Base-by-base conservation (phyloP, 2,329 filamentous ascomycete genomes). In the Fusarium phyllophilum region DNA sequence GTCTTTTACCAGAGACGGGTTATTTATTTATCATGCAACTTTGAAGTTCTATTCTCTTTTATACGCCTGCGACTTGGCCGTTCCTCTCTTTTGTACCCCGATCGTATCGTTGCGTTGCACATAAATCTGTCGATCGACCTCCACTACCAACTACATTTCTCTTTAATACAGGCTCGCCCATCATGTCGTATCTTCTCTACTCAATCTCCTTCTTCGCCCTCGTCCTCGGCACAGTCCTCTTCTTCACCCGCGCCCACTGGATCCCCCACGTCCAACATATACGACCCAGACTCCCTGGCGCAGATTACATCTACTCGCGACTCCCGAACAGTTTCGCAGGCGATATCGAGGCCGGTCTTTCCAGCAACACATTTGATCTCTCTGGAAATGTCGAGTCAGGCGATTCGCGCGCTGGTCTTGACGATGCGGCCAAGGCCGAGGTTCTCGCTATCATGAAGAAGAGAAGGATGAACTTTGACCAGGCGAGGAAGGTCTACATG, bases 361-460 rank as follows among this genome's bases (percentile, higher is more conserved):
- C 92, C 46, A 96, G 93, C 68, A 89, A 88, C 62, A 93, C 92
- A 62, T 99, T 99, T 81, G 93, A 97, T 79, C 89, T 99, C 33
- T 85, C 87, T 15, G 89, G 88, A 72, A 99, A 99, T 80, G 86
- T 99, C 39, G 91, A 92, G 66, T 89, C 89, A 18, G 93, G 93
- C 57, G 96, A 99, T 81, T 86, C 87, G 36, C 90, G 96, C 75
- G 89, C 90, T 1, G 96, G 96, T 0, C 87, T 99, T 24, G 95
- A 98, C 80, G 91, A 93, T 74, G 86, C 85, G 54, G 93, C 90
- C 64, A 98, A 98, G 86, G 85, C 87, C 44, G 94, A 97, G 82
- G 91, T 99, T 46, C 89, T 95, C 78, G 89, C 89, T 77, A 95
- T 99, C 77, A 99, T 99, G 96, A 96, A 94, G 89, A 91, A 88